Evolutionary conservation across 1,284 basidiomycete species (phyloP).

Genomic region (Malassezia furfur): DNA sequence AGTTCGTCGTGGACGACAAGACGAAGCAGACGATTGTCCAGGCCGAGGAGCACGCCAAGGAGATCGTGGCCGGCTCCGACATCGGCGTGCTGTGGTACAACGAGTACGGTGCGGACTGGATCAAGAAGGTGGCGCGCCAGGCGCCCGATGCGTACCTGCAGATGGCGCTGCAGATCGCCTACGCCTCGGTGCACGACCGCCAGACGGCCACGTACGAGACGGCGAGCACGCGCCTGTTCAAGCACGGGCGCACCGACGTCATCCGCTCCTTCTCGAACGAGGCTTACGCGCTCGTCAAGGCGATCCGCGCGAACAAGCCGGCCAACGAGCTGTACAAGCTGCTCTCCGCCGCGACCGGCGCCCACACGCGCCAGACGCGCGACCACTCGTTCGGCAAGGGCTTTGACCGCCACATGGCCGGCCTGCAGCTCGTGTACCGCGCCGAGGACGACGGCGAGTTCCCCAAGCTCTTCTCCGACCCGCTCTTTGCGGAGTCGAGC

Average conservation of each 20-base stretch:
- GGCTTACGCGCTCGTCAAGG: conserved; percentile 67
- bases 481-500: conserved; percentile 65
- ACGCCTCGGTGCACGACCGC: conserved; percentile 66
- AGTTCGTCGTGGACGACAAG: conserved; percentile 65
- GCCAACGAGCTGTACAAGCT: conserved; percentile 55
- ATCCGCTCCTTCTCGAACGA: conserved; percentile 71
- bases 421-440: conserved; percentile 56
- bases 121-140: conserved; percentile 68
- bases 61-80: conserved; percentile 69
- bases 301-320: conserved; percentile 59
- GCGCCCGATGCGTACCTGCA: conserved; percentile 86
- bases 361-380: conserved; percentile 67
- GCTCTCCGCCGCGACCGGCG: conserved; percentile 62
- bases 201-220: conserved; percentile 93
- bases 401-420: conserved; percentile 83
- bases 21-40: conserved; percentile 57
- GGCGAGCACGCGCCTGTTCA: conserved; percentile 78
- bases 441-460: conserved; percentile 32
- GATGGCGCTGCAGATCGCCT: conserved; percentile 86
- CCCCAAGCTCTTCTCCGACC: conserved; percentile 53
- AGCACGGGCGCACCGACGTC: conserved; percentile 84
- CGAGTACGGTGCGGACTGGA: conserved; percentile 82
- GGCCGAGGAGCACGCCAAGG: conserved; percentile 58
- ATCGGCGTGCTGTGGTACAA: conserved; percentile 73
- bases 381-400: conserved; percentile 74